Percentiles rank a stretch among this genome's conserved stretches.
Conservation (phyloP, 2,329 filamentous ascomycete genomes). For the Colletotrichum sp. region DNA sequence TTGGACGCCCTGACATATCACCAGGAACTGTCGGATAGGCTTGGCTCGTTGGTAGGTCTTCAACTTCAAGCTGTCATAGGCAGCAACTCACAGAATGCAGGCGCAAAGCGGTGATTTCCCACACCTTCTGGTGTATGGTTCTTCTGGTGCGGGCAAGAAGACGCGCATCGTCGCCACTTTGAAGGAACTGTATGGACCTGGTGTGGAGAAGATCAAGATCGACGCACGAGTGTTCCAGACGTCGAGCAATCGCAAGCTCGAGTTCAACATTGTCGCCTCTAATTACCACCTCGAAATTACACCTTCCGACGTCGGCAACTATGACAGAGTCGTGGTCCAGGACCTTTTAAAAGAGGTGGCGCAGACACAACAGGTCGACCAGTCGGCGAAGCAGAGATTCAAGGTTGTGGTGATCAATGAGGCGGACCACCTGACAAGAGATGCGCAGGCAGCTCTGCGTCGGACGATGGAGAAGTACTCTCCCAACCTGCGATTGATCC, state of each 20-base stretch:
- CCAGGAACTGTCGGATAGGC: conserved; percentile 81
- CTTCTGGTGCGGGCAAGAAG: conserved; percentile 96
- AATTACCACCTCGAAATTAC: conserved; percentile 99
- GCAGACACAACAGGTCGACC: conserved; percentile 98
- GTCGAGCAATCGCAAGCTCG: conserved; percentile 92
- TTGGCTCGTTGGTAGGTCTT: conserved; percentile 77
- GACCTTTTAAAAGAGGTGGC: conserved; percentile 97
- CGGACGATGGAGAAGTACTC: conserved; percentile 99
- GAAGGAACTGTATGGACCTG: conserved; percentile 92
- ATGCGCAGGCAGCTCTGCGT: conserved; percentile 93
- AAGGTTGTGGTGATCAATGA: conserved; percentile 99
- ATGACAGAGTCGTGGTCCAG: conserved; percentile 94
- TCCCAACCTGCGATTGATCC: conserved; percentile 87
- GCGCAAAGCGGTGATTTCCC: conserved; percentile 97
- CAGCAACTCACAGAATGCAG: conserved; percentile 47
- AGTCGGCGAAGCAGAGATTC: conserved; percentile 87
- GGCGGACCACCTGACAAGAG: conserved; percentile 89
- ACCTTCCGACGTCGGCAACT: conserved; percentile 93
- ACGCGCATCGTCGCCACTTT: conserved; percentile 94
- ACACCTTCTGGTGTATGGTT: conserved; percentile 95
- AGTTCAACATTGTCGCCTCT: conserved; percentile 98
- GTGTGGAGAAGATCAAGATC: conserved; percentile 99
- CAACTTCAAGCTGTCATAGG: background rate
- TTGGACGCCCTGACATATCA: conserved; percentile 87
- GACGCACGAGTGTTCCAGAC: conserved; percentile 97